phyloP scores from a whole-genome alignment of 2,329 filamentous ascomycete genomes.

The Cytospora schulzeri region DNA sequence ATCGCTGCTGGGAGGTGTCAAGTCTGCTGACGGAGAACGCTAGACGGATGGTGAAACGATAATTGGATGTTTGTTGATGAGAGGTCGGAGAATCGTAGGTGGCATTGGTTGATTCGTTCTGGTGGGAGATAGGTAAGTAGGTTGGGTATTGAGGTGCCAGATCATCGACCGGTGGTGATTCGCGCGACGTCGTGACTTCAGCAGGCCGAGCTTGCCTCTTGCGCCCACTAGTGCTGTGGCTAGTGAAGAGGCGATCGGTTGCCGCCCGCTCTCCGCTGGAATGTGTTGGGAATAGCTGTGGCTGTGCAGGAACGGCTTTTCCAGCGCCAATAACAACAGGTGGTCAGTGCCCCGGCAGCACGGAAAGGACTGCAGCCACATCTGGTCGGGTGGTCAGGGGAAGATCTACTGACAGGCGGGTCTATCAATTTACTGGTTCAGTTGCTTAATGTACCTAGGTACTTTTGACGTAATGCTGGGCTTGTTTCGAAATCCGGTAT shows the following conservation, averaged over 20 bases:
- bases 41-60: neutral
- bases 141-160: conserved; percentile 1
- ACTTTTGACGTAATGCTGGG: conserved; percentile 19
- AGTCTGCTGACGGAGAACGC: neutral
- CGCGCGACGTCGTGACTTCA: conserved; percentile 3
- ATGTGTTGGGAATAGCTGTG: neutral
- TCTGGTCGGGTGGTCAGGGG: neutral
- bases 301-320: neutral
- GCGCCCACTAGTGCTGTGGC: conserved; percentile 8
- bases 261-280: conserved; percentile 11
- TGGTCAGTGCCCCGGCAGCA: neutral
- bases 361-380: neutral
- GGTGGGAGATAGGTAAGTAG: neutral
- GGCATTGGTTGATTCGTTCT: conserved; percentile 3
- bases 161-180: conserved; percentile 1
- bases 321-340: neutral
- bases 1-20: neutral
- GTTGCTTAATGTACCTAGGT: neutral
- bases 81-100: neutral
- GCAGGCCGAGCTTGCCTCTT: conserved; percentile 2
- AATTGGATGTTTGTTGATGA: conserved; percentile 10
- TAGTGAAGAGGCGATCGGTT: neutral
- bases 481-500: conserved; percentile 23
- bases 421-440: no score
- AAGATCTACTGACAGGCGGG: neutral